Evolutionary conservation across 768 basidiomycete genomes (phyloP).

Genomic region (Mycena leptocephala): DNA sequence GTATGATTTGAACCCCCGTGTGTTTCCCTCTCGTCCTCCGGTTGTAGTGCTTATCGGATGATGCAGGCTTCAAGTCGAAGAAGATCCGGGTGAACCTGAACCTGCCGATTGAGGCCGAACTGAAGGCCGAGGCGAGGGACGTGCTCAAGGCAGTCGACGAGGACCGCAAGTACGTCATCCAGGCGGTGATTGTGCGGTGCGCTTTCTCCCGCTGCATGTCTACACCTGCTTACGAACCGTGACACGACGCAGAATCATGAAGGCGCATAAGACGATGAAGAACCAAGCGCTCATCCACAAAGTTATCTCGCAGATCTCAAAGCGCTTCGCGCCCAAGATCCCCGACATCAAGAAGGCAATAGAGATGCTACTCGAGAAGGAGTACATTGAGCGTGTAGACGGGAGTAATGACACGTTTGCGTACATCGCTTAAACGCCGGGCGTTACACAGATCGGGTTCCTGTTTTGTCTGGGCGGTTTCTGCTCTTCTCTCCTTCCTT

Average conservation of each 20-base stretch:
- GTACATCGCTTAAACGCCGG: conserved; percentile 83
- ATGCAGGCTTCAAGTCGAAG: conserved; percentile 89
- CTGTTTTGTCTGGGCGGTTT: no score
- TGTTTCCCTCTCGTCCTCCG: conserved; percentile 33
- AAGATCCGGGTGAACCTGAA: conserved; percentile 95
- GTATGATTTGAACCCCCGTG: conserved; percentile 91
- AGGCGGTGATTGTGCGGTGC: conserved; percentile 92
- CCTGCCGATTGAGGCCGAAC: conserved; percentile 94
- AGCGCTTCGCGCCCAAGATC: conserved; percentile 93
- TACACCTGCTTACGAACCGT: no score
- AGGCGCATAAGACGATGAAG: conserved; percentile 96
- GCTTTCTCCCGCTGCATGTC: conserved; percentile 29
- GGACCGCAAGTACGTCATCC: conserved; percentile 96
- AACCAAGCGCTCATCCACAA: conserved; percentile 92
- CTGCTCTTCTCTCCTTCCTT: no score
- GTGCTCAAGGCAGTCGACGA: conserved; percentile 97
- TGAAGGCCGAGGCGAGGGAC: conserved; percentile 91
- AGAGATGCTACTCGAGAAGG: conserved; percentile 94
- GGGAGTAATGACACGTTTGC: conserved; percentile 91
- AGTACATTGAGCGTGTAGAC: conserved; percentile 96
- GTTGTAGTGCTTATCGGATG: not conserved
- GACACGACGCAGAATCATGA: conserved; percentile 81
- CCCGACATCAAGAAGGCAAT: conserved; percentile 99
- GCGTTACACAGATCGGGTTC: no score
- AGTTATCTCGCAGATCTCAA: conserved; percentile 90